Evolutionary conservation across 441 rosid species (phyloP).

Genomic region (Pelargonium citronellum): DNA sequence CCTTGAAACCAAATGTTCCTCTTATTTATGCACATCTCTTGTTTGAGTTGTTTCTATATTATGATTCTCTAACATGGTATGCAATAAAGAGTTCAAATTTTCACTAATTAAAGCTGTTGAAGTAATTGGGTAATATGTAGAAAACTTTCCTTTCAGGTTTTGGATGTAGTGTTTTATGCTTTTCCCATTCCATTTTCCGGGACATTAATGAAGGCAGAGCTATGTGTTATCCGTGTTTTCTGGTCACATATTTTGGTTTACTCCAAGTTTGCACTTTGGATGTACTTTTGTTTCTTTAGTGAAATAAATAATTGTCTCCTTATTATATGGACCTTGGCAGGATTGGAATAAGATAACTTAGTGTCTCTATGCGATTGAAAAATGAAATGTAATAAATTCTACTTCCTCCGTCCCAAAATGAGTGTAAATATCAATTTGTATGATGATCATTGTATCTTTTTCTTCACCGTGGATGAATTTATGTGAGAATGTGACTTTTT

Average conservation of each 20-base stretch:
- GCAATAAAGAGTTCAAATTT: background rate
- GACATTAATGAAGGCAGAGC: background rate
- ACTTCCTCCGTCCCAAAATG: too few species aligned
- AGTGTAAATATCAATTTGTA: too few species aligned
- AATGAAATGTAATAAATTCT: too few species aligned
- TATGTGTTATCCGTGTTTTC: background rate
- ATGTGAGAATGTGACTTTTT: background rate
- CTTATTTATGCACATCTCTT: too few species aligned
- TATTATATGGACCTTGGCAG: too few species aligned
- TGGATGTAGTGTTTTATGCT: background rate
- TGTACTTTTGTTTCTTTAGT: background rate
- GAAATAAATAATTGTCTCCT: background rate
- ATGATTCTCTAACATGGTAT: too few species aligned
- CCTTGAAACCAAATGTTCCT: too few species aligned
- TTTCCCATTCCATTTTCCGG: background rate
- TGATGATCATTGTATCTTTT: too few species aligned
- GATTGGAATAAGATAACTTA: too few species aligned
- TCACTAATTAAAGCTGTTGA: background rate
- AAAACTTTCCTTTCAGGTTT: background rate
- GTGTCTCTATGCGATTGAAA: too few species aligned
- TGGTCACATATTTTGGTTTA: background rate
- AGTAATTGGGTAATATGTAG: background rate
- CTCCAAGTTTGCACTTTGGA: background rate
- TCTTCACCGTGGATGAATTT: background rate
- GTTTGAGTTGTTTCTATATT: too few species aligned